phyloP scores from a whole-genome alignment of 306 rosid species.

The Lotus japonicus region DNA sequence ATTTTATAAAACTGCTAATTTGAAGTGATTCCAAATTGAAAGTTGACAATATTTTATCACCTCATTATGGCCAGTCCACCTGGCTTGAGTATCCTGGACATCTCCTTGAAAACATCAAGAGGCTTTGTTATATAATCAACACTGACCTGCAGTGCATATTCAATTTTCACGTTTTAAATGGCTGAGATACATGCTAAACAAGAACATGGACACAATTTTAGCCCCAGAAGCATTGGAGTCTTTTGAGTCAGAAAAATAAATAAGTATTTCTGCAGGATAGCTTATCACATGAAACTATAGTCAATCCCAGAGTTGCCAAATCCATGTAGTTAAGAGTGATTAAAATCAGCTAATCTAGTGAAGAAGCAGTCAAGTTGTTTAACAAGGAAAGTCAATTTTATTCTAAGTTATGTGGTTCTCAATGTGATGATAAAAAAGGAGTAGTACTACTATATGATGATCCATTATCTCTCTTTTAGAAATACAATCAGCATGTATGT shows the following conservation, averaged over 20 bases:
- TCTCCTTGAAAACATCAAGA: constrained; percentile 67
- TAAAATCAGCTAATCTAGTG: background rate
- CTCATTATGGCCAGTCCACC: constrained; percentile 78
- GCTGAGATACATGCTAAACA: background rate
- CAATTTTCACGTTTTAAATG: background rate
- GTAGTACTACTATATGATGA: too few relatives aligned
- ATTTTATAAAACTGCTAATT: background rate
- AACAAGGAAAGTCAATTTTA: background rate
- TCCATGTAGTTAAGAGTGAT: background rate
- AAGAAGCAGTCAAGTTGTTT: background rate
- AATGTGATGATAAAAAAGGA: too few relatives aligned
- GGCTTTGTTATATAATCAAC: constrained; percentile 77
- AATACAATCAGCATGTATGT: too few relatives aligned
- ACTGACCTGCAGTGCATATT: constrained; percentile 55
- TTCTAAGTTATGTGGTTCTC: too few relatives aligned
- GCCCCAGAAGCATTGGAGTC: background rate
- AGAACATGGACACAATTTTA: background rate
- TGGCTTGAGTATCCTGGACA: constrained; percentile 63
- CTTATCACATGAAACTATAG: too few relatives aligned
- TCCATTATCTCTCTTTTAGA: too few relatives aligned
- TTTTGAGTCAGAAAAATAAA: too few relatives aligned
- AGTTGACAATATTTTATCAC: constrained; percentile 29
- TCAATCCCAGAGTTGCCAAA: background rate
- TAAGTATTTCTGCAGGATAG: too few relatives aligned
- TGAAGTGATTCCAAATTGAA: background rate